Conservation (phyloP, 116 monocot species). For the Posidonia oceanica region DNA sequence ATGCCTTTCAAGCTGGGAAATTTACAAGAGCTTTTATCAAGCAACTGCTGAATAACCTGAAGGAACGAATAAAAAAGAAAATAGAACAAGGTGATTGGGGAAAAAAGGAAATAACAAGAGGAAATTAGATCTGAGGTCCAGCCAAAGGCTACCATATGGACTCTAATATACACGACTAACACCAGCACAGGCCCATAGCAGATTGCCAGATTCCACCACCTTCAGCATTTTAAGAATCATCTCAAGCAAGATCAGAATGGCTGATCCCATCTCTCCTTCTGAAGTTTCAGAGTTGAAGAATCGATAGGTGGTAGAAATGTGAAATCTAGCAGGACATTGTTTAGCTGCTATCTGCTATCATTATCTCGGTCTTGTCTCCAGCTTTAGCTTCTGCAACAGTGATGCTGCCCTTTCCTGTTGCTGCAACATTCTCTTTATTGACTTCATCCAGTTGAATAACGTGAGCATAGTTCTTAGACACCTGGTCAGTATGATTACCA, state of each 20-base stretch:
- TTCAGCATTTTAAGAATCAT: not conserved
- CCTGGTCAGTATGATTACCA: slow-evolving; percentile 21
- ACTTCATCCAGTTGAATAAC: slow-evolving; percentile 39
- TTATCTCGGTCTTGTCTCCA: slow-evolving; percentile 13
- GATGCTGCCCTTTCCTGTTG: slow-evolving; percentile 10
- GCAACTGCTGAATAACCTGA: not conserved
- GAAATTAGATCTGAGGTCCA: not conserved
- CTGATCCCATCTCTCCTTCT: not conserved
- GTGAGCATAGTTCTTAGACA: slow-evolving; percentile 45
- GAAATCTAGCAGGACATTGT: not conserved
- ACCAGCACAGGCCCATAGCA: too few relatives aligned
- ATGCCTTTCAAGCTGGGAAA: slow-evolving; percentile 2
- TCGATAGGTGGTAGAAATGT: too few relatives aligned
- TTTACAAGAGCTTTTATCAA: slow-evolving; percentile 4
- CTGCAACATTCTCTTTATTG: slow-evolving; percentile 5
- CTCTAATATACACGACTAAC: too few relatives aligned
- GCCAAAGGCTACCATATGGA: too few relatives aligned
- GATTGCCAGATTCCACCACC: too few relatives aligned
- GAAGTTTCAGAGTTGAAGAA: too few relatives aligned
- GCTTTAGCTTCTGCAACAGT: slow-evolving; percentile 7
- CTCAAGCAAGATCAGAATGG: not conserved
- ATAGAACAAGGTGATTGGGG: not conserved
- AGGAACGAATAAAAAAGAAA: not conserved
- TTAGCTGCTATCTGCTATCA: slow-evolving; percentile 7
- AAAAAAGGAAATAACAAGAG: not conserved